Evolutionary conservation across 2,329 filamentous ascomycete species (phyloP).

Genomic region (Beauveria caledonica): DNA sequence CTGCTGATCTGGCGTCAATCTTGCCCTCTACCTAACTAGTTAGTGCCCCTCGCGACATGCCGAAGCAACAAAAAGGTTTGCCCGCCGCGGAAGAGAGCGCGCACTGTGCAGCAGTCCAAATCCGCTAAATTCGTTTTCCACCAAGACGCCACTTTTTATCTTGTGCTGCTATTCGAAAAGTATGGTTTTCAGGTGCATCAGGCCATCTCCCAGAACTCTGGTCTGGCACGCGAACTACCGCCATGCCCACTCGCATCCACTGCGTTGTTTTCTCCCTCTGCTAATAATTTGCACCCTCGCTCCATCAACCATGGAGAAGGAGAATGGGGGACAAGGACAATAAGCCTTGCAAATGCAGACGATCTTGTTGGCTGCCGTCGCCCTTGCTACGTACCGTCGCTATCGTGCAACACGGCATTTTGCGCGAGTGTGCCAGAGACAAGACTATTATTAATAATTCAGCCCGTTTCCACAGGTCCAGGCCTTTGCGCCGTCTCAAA

Average conservation of each 20-base stretch:
- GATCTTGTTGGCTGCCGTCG: background rate
- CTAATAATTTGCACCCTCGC: background rate
- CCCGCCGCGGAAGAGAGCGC: background rate
- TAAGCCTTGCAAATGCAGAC: background rate
- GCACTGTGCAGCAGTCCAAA: background rate
- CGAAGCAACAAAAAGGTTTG: background rate
- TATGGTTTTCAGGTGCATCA: background rate
- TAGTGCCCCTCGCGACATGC: conserved; percentile 6
- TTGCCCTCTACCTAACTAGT: too few species aligned
- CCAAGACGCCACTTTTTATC: background rate
- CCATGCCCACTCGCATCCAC: conserved; percentile 2
- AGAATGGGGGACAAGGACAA: background rate
- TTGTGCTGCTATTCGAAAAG: too few species aligned
- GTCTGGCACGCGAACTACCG: background rate
- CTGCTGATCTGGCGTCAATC: conserved; percentile 2
- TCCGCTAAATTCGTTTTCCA: conserved; percentile 7
- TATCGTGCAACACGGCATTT: background rate
- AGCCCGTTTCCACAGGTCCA: background rate
- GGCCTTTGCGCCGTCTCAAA: background rate
- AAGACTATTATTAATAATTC: background rate
- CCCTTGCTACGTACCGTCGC: background rate
- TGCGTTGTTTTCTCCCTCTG: background rate
- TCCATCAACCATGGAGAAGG: background rate
- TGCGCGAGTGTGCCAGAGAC: background rate
- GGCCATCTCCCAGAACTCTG: background rate